Percentiles rank a stretch among this genome's conserved stretches.
Evolutionary conservation across 2,329 filamentous ascomycete species (phyloP).

Genomic region (Magnaporthales sp.): DNA sequence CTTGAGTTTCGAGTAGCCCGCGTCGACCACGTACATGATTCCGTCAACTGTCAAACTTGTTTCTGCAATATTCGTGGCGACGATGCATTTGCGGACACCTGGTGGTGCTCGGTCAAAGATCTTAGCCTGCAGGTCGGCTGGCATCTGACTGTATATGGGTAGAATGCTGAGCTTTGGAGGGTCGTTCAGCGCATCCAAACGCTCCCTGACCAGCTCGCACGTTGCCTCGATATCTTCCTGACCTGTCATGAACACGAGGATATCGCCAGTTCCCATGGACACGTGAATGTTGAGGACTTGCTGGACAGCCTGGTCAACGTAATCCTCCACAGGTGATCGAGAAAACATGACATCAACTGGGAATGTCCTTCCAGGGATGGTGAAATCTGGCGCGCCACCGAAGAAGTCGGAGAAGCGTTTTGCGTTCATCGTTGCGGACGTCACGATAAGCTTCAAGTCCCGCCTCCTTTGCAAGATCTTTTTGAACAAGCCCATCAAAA

Average conservation of each 20-base stretch:
- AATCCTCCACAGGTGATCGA: constrained; percentile 90
- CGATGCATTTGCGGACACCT: constrained; percentile 92
- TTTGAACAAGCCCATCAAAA: constrained; percentile 95
- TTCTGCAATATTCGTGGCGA: constrained; percentile 97
- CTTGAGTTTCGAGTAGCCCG: constrained; percentile 93
- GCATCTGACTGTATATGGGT: constrained; percentile 99
- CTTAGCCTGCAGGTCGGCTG: constrained; percentile 91
- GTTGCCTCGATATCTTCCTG: constrained; percentile 98
- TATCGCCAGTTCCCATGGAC: constrained; percentile 86
- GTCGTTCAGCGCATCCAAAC: constrained; percentile 82
- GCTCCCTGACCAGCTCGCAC: constrained; percentile 83
- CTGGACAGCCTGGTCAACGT: constrained; percentile 93
- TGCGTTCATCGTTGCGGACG: constrained; percentile 97
- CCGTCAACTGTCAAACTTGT: constrained; percentile 96
- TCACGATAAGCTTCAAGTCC: constrained; percentile 94
- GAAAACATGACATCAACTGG: constrained; percentile 96
- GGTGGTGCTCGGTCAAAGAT: constrained; percentile 90
- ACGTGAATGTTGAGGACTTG: constrained; percentile 95
- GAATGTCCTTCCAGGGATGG: constrained; percentile 92
- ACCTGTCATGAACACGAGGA: constrained; percentile 98
- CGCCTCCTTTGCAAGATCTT: constrained; percentile 85
- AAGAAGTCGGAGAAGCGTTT: constrained; percentile 95
- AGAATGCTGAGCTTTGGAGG: constrained; percentile 90
- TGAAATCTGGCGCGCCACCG: constrained; percentile 90
- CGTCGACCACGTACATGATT: constrained; percentile 98